Evolutionary conservation across 1,139 yeast genomes (phyloP).

Genomic region (Yamadazyma taylorii): DNA sequence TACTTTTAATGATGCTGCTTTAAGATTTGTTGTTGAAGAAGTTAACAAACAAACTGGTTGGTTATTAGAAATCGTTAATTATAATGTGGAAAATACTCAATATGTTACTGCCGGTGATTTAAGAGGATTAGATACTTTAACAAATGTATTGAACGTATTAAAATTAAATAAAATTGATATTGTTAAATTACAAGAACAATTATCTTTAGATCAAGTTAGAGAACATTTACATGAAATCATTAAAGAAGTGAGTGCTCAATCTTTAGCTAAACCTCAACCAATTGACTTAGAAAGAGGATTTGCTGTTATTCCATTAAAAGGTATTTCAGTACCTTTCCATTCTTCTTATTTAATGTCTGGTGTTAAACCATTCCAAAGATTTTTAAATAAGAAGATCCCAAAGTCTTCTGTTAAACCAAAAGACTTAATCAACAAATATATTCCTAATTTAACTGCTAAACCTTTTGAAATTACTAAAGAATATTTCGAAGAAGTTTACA

Average conservation of each 20-base stretch:
- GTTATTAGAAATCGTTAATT: slow-evolving; percentile 97
- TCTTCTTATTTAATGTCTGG: slow-evolving; percentile 96
- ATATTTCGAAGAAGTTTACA: slow-evolving; percentile 93
- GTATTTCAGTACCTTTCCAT: slow-evolving; percentile 99
- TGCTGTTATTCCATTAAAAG: slow-evolving; percentile 97
- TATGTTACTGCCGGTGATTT: slow-evolving; percentile 98
- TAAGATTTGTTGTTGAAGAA: slow-evolving; percentile 91
- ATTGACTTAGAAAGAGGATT: slow-evolving; percentile 96
- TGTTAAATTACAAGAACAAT: slow-evolving; percentile 76
- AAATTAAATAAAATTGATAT: slow-evolving; percentile 93
- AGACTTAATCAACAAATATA: slow-evolving; percentile 88
- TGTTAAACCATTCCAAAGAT: slow-evolving; percentile 98
- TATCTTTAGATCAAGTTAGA: slow-evolving; percentile 85
- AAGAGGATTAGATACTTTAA: slow-evolving; percentile 88
- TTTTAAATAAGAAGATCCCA: slow-evolving; percentile 93
- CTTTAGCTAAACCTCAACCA: slow-evolving; percentile 89
- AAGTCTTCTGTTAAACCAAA: slow-evolving; percentile 94
- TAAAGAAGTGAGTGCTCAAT: slow-evolving; percentile 76
- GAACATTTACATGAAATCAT: slow-evolving; percentile 86
- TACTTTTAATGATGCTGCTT: slow-evolving; percentile 89
- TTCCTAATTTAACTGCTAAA: slow-evolving; percentile 97
- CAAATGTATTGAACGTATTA: slow-evolving; percentile 89
- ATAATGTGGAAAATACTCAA: slow-evolving; percentile 96
- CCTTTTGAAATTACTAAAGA: slow-evolving; percentile 96
- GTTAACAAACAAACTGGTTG: slow-evolving; percentile 81